Evolutionary conservation across 306 rosid genomes (phyloP).

Genomic region (Astragalus membranaceus): DNA sequence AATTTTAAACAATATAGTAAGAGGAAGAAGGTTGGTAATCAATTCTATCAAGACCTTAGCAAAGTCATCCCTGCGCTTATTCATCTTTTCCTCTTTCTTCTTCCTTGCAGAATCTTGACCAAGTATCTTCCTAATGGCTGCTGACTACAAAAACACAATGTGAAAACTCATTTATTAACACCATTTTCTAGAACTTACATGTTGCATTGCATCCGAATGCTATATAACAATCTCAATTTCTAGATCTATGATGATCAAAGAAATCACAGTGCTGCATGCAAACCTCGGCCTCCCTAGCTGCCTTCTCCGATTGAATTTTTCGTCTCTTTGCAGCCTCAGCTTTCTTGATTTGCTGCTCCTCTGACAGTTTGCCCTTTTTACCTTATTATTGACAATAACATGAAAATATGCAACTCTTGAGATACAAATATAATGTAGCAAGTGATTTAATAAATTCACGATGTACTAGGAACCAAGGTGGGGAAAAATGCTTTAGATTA

Average conservation of each 20-base stretch:
- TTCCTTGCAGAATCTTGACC: conserved; percentile 59
- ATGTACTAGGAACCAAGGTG: not conserved
- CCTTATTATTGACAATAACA: conserved; percentile 27
- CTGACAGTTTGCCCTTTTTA: conserved; percentile 39
- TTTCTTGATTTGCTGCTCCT: conserved; percentile 53
- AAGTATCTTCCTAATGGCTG: conserved; percentile 58
- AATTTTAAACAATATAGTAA: not conserved
- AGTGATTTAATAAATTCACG: not conserved
- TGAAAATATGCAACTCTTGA: not conserved
- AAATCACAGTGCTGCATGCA: conserved; percentile 7
- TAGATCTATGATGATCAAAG: not conserved
- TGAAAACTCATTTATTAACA: conserved; percentile 6
- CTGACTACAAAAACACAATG: conserved; percentile 37
- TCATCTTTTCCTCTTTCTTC: conserved; percentile 49
- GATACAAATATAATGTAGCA: not conserved
- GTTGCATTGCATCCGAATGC: conserved; percentile 7
- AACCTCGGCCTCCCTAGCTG: conserved; percentile 61
- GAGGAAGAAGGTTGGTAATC: not conserved
- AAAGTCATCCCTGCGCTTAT: conserved; percentile 35
- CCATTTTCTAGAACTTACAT: not conserved
- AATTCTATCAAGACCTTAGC: conserved; percentile 16
- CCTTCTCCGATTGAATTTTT: conserved; percentile 44
- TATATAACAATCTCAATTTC: not conserved
- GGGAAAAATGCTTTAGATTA: not conserved
- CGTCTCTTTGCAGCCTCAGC: conserved; percentile 58